A percentile compares a stretch with the other conserved stretches of the same genome.
Conservation (phyloP, 768 basidiomycete genomes). For the Kwoniella mangroviensis region DNA sequence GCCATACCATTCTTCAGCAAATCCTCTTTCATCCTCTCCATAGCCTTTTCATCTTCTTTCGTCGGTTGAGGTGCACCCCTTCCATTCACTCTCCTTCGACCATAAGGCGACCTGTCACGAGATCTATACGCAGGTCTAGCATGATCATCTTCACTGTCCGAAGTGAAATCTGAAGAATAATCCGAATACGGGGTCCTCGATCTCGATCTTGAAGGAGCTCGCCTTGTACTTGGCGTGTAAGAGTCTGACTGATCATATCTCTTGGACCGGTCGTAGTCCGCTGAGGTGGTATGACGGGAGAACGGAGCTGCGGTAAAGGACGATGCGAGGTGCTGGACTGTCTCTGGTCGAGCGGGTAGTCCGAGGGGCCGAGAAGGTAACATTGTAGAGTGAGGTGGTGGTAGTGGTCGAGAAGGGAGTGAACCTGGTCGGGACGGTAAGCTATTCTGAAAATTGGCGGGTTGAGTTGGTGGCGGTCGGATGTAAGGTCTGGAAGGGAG, state of each 20-base stretch:
- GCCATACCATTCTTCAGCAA: conserved; percentile 42
- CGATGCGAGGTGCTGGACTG: conserved; percentile 31
- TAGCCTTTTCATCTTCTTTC: conserved; percentile 36
- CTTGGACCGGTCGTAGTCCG: conserved; percentile 1
- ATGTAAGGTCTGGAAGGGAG: conserved; percentile 11
- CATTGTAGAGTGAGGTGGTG: not conserved
- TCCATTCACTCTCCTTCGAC: conserved; percentile 13
- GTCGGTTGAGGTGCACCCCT: conserved; percentile 16
- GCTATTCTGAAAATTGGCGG: conserved; percentile 3
- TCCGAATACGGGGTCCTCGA: conserved; percentile 34
- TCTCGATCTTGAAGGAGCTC: conserved; percentile 19
- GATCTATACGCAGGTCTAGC: conserved; percentile 21
- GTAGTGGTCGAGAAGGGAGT: conserved; percentile 13
- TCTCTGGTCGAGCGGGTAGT: conserved; percentile 31
- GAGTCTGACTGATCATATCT: conserved; percentile 25
- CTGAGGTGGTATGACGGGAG: conserved; percentile 9
- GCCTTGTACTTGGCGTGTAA: conserved; percentile 25
- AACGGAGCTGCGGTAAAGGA: conserved; percentile 48
- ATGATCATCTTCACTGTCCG: conserved; percentile 34
- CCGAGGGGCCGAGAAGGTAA: conserved; percentile 17
- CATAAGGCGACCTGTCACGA: conserved; percentile 24
- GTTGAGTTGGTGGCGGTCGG: conserved; percentile 9
- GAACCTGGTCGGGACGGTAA: conserved; percentile 11
- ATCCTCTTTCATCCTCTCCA: conserved; percentile 33
- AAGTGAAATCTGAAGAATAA: conserved; percentile 27